Conservation (phyloP, 179 eudicot species). For the Spergularia azorica region DNA sequence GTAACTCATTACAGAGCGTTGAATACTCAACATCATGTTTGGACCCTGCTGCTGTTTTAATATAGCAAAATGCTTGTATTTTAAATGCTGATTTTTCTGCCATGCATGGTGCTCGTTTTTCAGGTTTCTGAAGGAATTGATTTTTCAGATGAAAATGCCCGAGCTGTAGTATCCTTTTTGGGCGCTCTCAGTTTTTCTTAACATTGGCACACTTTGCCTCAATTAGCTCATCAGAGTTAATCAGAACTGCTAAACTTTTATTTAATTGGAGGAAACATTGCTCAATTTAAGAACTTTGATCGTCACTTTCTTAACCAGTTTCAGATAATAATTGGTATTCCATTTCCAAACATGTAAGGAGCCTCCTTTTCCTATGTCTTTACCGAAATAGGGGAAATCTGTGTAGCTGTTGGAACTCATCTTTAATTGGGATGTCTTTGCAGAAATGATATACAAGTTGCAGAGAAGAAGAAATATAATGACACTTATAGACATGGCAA, state of each 20-base stretch:
- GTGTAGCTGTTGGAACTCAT: background rate
- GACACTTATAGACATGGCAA: conserved; percentile 66
- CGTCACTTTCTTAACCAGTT: conserved; percentile 47
- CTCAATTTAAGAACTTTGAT: background rate
- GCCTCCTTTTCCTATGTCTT: conserved; percentile 22
- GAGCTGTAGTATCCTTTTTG: conserved; percentile 94
- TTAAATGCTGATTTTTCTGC: conserved; percentile 3
- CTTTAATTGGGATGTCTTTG: conserved; percentile 20
- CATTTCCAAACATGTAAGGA: conserved; percentile 92
- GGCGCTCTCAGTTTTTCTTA: background rate
- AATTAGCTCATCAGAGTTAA: background rate
- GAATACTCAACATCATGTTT: no score
- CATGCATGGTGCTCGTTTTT: conserved; percentile 1
- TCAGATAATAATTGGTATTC: conserved; percentile 93
- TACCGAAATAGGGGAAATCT: background rate
- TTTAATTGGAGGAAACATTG: background rate
- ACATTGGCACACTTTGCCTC: background rate
- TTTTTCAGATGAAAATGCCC: conserved; percentile 93
- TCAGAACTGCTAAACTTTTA: background rate
- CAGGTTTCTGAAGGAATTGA: conserved; percentile 99
- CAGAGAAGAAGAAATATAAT: conserved; percentile 86
- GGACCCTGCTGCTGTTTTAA: no score
- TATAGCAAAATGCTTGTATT: background rate
- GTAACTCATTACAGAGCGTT: background rate
- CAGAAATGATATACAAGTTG: conserved; percentile 86